Evolutionary conservation across 768 basidiomycete species (phyloP), one percentile per base, ranked within the genome.

Genomic region (Tulasnella sp.): DNA sequence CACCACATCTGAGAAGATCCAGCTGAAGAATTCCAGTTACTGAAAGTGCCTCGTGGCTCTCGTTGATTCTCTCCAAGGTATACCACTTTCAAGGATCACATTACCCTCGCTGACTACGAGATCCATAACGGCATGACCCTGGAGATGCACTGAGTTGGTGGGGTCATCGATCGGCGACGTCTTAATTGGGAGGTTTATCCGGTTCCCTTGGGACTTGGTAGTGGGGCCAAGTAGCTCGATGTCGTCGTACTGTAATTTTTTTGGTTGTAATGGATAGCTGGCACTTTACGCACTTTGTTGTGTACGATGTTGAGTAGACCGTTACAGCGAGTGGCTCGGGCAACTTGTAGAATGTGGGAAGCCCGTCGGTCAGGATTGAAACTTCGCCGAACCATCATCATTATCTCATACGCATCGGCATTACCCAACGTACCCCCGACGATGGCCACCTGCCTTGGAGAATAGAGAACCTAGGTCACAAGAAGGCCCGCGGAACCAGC

Each of bases 71-170:
- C 37, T 46, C 31, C n/a, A 69, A n/a, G 64, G 64, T 37, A 69
- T 69, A 34, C 31, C n/a, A 69, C 91, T 72, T 99, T 92, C 89
- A 99, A 99, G 87, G 97, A 99, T 85, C 96, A 99, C 85, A 96
- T 97, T 84, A 95, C 94, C 18, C 90, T 97, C 9, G 83, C 88
- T n/a, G 96, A 97, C 87, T 97, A 97, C 84, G 96, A 97, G 88
- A 96, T 97, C 82, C 86, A 96, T 84, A 94, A 97, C 84, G 95
- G 95, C 69, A 96, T 95, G 94, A 96, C 93, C 85, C 87, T 97
- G 85, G 95, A 96, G 88, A 92, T 97, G 94, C 94, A 96, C 87
- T 96, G 87, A 82, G 40, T 20, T 37, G n/a, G 41, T 75, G 74
- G 74, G 74, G 34, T 75, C 64, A 69, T 69, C 64, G 31, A 69